Percentiles rank a stretch among this genome's conserved stretches.
Evolutionary conservation across 768 basidiomycete species (phyloP).

Genomic region (Auricularia cornea): DNA sequence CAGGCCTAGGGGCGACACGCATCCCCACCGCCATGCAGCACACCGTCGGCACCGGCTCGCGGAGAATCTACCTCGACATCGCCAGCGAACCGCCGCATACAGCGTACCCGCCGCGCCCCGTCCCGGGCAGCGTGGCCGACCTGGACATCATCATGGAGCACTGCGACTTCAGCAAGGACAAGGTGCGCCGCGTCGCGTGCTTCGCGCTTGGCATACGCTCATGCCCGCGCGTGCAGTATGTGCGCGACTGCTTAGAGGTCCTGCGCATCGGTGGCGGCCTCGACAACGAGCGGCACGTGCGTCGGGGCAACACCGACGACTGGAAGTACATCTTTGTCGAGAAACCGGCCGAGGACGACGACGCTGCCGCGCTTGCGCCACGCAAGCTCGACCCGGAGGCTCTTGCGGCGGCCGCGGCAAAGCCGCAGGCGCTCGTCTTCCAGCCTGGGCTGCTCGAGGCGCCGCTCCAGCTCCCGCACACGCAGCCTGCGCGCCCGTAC

Average conservation of each 20-base stretch:
- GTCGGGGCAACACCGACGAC: conserved; percentile 67
- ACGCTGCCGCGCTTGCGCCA: conserved; percentile 26
- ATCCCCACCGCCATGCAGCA: conserved; percentile 25
- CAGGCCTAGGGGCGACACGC: neutral
- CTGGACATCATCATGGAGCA: conserved; percentile 87
- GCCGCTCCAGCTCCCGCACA: conserved; percentile 36
- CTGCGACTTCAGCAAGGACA: conserved; percentile 80
- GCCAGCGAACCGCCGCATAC: conserved; percentile 50
- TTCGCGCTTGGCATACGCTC: neutral
- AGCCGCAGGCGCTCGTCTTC: conserved; percentile 20
- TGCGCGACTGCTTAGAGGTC: conserved; percentile 95
- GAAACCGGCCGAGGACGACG: conserved; percentile 31
- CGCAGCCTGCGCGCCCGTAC: conserved; percentile 45
- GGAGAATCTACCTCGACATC: conserved; percentile 69
- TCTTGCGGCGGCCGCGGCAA: conserved; percentile 19
- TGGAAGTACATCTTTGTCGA: conserved; percentile 90
- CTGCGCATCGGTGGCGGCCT: conserved; percentile 85
- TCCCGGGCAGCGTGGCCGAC: conserved; percentile 78
- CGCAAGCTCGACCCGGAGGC: conserved; percentile 11
- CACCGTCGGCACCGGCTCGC: conserved; percentile 67
- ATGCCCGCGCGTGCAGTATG: conserved; percentile 49
- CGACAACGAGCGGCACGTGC: conserved; percentile 67
- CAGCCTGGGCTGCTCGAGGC: conserved; percentile 29
- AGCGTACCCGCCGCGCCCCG: conserved; percentile 82
- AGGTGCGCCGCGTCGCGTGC: conserved; percentile 35